phyloP scores from a whole-genome alignment of 192 early-diverging fungal genomes.

The Thamnidium elegans region DNA sequence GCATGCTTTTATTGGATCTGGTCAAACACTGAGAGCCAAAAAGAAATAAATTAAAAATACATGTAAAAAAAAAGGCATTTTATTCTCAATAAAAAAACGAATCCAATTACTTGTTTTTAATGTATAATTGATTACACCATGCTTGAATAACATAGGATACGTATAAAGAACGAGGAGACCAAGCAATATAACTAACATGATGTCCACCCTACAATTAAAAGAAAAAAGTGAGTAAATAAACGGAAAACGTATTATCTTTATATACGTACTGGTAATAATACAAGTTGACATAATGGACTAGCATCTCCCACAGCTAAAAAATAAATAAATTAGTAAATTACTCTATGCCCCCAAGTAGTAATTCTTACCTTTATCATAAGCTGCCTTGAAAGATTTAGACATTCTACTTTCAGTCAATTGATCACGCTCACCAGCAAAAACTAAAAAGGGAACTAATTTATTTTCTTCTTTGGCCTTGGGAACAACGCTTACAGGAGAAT shows the following conservation, averaged over 20 bases:
- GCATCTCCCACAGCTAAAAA: no score
- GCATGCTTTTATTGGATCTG: constrained; percentile 4
- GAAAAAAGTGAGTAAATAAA: neutral
- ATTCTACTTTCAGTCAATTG: neutral
- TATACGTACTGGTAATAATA: neutral
- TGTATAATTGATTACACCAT: constrained; percentile 1
- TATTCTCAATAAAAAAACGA: no score
- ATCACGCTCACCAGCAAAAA: constrained; percentile 13
- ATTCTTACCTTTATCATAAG: constrained; percentile 10
- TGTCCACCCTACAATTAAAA: neutral
- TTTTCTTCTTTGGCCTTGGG: neutral
- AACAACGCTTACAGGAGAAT: constrained; percentile 4
- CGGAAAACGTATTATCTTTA: neutral
- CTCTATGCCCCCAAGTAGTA: neutral
- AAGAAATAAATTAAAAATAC: constrained; percentile 18
- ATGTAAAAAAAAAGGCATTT: no score
- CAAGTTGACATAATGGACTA: neutral
- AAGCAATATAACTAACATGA: constrained; percentile 4
- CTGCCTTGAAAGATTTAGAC: constrained; percentile 12
- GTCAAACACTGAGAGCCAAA: constrained; percentile 22
- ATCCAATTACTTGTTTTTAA: constrained; percentile 2
- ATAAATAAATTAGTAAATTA: no score
- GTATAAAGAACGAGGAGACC: constrained; percentile 12
- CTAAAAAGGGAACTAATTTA: constrained; percentile 12
- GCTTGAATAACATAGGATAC: constrained; percentile 7